Evolutionary conservation across 306 rosid species (phyloP).

Genomic region (Arachis stenosperma): DNA sequence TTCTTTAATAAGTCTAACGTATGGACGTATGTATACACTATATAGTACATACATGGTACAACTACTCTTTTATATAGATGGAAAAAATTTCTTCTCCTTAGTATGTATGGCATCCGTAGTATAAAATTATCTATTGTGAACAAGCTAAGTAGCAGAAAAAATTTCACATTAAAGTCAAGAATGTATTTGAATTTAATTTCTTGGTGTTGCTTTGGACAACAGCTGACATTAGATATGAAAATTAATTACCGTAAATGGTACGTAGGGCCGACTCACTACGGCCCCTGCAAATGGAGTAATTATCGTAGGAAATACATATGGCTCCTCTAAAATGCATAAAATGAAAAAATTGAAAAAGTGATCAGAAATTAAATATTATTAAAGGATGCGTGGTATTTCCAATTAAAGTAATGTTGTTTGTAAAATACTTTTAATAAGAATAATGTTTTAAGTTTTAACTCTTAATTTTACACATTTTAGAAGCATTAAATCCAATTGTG

Average conservation of each 20-base stretch:
- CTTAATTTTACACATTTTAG: too few species aligned
- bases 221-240: slow-evolving; percentile 10
- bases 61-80: background rate
- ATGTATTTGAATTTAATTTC: slow-evolving; percentile 1
- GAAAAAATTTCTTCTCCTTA: background rate
- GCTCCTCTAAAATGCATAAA: too few species aligned
- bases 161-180: slow-evolving; percentile 7
- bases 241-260: slow-evolving; percentile 34
- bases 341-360: too few species aligned
- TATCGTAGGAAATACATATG: background rate
- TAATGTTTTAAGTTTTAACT: too few species aligned
- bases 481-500: background rate
- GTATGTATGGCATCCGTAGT: background rate
- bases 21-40: too few species aligned
- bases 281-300: background rate
- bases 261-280: slow-evolving; percentile 7
- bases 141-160: background rate
- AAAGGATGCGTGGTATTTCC: too few species aligned
- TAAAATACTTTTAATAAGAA: too few species aligned
- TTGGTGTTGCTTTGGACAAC: slow-evolving; percentile 3
- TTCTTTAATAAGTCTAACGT: too few species aligned
- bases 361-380: too few species aligned
- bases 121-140: background rate
- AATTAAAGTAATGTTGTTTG: too few species aligned
- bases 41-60: too few species aligned